phyloP scores from a whole-genome alignment of 108 stramenopile species.

The Nitzschia sp. region DNA sequence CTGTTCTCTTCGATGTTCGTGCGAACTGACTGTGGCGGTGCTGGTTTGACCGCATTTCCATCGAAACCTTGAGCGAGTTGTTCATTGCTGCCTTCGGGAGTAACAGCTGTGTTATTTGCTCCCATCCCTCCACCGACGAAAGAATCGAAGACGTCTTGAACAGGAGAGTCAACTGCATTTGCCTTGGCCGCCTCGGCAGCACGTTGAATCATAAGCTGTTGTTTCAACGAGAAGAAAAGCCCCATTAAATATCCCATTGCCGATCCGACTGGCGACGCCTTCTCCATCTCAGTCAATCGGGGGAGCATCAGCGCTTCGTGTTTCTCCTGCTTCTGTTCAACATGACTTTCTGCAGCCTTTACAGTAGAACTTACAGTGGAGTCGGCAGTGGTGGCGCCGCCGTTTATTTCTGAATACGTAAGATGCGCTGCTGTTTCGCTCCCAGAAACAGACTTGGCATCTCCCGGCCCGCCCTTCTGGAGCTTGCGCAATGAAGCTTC shows the following conservation, averaged over 20 bases:
- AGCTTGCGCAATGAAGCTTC: slow-evolving; percentile 61
- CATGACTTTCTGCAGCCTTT: not conserved
- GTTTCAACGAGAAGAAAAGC: slow-evolving; percentile 73
- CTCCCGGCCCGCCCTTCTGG: slow-evolving; percentile 33
- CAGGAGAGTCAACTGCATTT: slow-evolving; percentile 17
- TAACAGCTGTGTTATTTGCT: not conserved
- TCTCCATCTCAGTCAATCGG: slow-evolving; percentile 65
- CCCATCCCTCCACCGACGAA: not conserved
- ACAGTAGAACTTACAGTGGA: not conserved
- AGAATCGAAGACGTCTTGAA: slow-evolving; percentile 24
- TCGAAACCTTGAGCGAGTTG: not conserved
- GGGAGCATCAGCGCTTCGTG: slow-evolving; percentile 56
- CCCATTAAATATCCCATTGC: slow-evolving; percentile 85
- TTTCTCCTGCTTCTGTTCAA: not conserved
- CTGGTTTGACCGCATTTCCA: not conserved
- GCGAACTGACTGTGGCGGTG: slow-evolving; percentile 29
- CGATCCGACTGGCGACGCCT: slow-evolving; percentile 70
- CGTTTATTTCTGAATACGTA: slow-evolving; percentile 37
- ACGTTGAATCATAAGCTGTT: slow-evolving; percentile 68
- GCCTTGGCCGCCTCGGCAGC: slow-evolving; percentile 24
- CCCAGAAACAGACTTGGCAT: slow-evolving; percentile 37
- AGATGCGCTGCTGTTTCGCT: slow-evolving; percentile 75
- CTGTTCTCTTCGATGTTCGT: slow-evolving; percentile 68
- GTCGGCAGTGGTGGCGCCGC: slow-evolving; percentile 1
- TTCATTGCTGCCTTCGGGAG: not conserved